phyloP scores from a whole-genome alignment of 345 rosid species.

The Chamaenerion angustifolium region DNA sequence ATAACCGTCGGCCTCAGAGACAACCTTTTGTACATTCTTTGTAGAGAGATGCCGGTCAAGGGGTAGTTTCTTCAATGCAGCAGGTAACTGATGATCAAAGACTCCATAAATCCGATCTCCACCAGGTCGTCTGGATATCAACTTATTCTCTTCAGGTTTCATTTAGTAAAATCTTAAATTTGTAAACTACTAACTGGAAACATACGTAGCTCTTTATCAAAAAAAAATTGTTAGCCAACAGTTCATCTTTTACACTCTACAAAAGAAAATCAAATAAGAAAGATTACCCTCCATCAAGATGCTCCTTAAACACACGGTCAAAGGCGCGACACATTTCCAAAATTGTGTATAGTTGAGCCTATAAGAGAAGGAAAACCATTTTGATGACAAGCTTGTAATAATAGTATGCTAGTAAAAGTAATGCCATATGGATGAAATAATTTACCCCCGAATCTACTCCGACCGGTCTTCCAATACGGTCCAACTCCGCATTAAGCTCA shows the following conservation, averaged over 20 bases:
- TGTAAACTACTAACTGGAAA: background rate
- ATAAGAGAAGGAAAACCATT: constrained; percentile 11
- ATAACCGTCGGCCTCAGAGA: constrained; percentile 98
- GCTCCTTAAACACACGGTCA: constrained; percentile 96
- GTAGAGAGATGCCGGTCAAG: constrained; percentile 87
- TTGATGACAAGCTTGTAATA: background rate
- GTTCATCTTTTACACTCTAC: background rate
- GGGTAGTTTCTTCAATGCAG: constrained; percentile 97
- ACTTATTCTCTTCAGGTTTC: constrained; percentile 3
- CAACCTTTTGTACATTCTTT: constrained; percentile 93
- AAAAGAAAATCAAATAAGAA: background rate
- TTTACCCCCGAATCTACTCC: constrained; percentile 98
- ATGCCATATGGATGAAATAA: constrained; percentile 8
- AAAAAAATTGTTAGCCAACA: background rate
- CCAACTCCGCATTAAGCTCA: constrained; percentile 94
- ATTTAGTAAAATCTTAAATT: background rate
- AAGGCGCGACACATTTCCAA: constrained; percentile 94
- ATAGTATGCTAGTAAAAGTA: background rate
- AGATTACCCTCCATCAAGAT: constrained; percentile 96
- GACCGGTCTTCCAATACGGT: constrained; percentile 91
- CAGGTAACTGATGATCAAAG: constrained; percentile 93
- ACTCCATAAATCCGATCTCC: constrained; percentile 96
- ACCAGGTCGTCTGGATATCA: constrained; percentile 76
- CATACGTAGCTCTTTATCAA: background rate
- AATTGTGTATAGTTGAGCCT: constrained; percentile 95